Conservation (phyloP, 768 basidiomycete genomes). For the Lactifluus pinguis region DNA sequence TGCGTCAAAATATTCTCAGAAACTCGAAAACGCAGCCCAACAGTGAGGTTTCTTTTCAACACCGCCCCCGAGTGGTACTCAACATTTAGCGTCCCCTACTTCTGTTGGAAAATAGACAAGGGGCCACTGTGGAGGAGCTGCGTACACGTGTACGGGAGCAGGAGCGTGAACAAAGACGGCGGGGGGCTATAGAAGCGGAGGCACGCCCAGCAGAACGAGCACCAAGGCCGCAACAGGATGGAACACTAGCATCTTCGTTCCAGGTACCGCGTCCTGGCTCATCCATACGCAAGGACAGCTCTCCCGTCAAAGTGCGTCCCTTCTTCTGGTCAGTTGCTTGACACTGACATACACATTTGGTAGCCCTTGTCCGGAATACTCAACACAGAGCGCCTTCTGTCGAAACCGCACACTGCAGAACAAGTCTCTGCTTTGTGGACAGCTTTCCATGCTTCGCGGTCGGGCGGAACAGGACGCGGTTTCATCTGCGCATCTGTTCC, state of each 20-base stretch:
- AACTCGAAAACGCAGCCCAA: constrained; percentile 52
- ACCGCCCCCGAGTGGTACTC: background rate
- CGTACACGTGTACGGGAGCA: constrained; percentile 2
- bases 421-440: constrained; percentile 84
- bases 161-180: constrained; percentile 5
- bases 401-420: constrained; percentile 56
- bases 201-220: constrained; percentile 6
- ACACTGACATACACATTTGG: background rate
- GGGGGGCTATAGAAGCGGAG: constrained; percentile 17
- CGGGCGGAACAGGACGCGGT: constrained; percentile 71
- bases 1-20: constrained; percentile 56
- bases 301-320: constrained; percentile 51
- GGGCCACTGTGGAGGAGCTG: constrained; percentile 11
- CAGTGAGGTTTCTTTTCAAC: constrained; percentile 39
- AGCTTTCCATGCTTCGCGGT: constrained; percentile 76
- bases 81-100: constrained; percentile 1
- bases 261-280: constrained; percentile 5
- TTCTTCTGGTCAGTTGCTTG: background rate
- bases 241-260: constrained; percentile 12
- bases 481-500: constrained; percentile 82
- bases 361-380: constrained; percentile 79
- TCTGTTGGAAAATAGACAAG: constrained; percentile 5
- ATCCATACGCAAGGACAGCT: constrained; percentile 46
- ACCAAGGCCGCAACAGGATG: background rate
- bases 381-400: constrained; percentile 61